Percentiles rank a stretch among this genome's conserved stretches.
Conservation (phyloP, 1,284 basidiomycete genomes). For the Fomitopsis pinicola region DNA sequence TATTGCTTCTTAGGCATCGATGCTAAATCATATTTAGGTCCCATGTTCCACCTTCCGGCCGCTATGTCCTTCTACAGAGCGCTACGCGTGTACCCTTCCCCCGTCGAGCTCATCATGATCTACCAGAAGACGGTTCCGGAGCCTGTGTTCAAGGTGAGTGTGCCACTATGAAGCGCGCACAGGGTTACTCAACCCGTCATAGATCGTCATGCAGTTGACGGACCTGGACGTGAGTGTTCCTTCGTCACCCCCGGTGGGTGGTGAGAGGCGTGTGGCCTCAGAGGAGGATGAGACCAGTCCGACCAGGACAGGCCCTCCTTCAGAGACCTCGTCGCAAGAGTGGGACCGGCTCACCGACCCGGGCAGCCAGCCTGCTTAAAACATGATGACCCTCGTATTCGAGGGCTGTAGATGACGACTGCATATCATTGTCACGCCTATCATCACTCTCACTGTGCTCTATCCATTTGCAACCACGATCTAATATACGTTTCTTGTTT, state of each 20-base stretch:
- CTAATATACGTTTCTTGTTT: conserved; percentile 60
- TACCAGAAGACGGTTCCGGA: conserved; percentile 91
- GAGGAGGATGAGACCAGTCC: conserved; percentile 55
- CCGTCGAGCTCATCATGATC: conserved; percentile 88
- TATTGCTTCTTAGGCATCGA: neutral
- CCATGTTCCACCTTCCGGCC: conserved; percentile 71
- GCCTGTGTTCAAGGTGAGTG: conserved; percentile 74
- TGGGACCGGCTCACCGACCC: conserved; percentile 81
- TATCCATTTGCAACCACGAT: conserved; percentile 32
- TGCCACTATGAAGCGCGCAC: neutral
- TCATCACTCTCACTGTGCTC: conserved; percentile 5
- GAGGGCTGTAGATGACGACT: conserved; percentile 18
- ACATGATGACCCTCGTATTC: conserved; percentile 2
- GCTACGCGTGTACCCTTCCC: conserved; percentile 90
- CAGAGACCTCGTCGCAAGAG: conserved; percentile 79
- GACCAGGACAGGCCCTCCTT: conserved; percentile 61
- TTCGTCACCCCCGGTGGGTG: conserved; percentile 36
- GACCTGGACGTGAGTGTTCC: conserved; percentile 82
- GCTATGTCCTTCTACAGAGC: conserved; percentile 93
- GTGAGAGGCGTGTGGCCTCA: conserved; percentile 29
- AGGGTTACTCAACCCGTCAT: conserved; percentile 7
- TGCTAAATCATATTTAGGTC: conserved; percentile 44
- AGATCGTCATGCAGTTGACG: conserved; percentile 87
- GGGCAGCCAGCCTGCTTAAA: conserved; percentile 43
- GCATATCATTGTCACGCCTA: conserved; percentile 12